Conservation (phyloP, 192 early-diverging fungal genomes). For the Backusella luteola region DNA sequence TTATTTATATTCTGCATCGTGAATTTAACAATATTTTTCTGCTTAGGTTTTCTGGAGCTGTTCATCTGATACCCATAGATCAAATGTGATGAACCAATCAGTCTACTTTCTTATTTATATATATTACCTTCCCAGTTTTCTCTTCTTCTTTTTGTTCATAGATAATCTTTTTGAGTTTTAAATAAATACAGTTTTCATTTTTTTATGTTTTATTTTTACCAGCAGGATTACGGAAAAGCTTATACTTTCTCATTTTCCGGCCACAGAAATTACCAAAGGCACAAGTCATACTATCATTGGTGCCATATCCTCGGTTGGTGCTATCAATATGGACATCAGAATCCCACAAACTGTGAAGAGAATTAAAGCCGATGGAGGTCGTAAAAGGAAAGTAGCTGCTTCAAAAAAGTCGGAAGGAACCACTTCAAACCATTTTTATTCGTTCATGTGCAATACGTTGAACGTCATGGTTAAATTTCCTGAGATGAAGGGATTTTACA, state of each 20-base stretch:
- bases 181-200: background rate
- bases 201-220: background rate
- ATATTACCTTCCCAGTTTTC: background rate
- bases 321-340: too few relatives aligned
- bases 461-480: too few relatives aligned
- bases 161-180: background rate
- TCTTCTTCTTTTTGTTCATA: background rate
- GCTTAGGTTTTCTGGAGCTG: constrained; percentile 18
- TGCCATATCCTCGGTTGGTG: too few relatives aligned
- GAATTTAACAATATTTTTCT: background rate
- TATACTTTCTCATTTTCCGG: background rate
- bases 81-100: background rate
- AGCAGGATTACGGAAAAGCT: background rate
- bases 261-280: too few relatives aligned
- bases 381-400: too few relatives aligned
- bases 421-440: too few relatives aligned
- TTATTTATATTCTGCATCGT: background rate
- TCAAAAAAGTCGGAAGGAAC: too few relatives aligned
- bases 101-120: background rate
- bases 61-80: constrained; percentile 4
- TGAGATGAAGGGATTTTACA: too few relatives aligned
- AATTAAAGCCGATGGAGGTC: too few relatives aligned
- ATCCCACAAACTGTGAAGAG: too few relatives aligned
- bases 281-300: too few relatives aligned
- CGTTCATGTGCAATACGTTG: too few relatives aligned